A percentile compares a stretch with the other conserved stretches of the same genome.
Conservation (phyloP, 148 eudicot species). For the Bassia scoparia region DNA sequence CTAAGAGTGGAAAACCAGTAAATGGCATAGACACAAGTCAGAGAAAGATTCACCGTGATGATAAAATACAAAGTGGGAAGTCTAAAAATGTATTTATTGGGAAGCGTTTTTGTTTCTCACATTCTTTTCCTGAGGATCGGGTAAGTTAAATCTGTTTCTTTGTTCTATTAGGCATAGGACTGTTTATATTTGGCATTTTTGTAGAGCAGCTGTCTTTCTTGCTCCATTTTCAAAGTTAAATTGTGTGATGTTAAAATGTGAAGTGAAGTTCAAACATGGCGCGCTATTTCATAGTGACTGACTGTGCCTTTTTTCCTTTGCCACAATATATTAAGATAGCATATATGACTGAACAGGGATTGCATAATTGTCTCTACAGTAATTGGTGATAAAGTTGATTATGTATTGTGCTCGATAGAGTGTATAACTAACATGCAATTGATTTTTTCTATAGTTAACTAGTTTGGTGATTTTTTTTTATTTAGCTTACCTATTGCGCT, state of each 20-base stretch:
- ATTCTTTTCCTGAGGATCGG: slow-evolving; percentile 63
- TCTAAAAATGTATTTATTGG: slow-evolving; percentile 52
- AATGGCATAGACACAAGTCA: slow-evolving; percentile 35
- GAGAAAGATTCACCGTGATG: slow-evolving; percentile 35
- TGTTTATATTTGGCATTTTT: not conserved
- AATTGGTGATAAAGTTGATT: not conserved
- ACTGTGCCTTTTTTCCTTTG: not conserved
- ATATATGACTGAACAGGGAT: not conserved
- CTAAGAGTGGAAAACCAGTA: slow-evolving; percentile 27
- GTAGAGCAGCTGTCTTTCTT: not conserved
- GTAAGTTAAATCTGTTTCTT: slow-evolving; percentile 36
- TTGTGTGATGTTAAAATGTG: not conserved
- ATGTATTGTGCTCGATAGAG: too few relatives aligned
- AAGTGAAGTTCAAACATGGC: not conserved
- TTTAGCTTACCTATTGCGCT: not conserved
- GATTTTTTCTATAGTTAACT: too few relatives aligned
- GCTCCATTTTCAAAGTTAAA: not conserved
- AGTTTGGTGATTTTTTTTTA: not conserved
- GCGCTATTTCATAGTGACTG: not conserved
- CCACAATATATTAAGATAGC: too few relatives aligned
- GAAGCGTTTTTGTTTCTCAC: slow-evolving; percentile 57
- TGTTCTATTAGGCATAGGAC: not conserved
- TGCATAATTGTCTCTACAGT: not conserved
- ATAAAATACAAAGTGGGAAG: slow-evolving; percentile 33
- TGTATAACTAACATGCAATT: too few relatives aligned